Evolutionary conservation across 352 stramenopile genomes (phyloP).

Genomic region (Pythium sukuiense): DNA sequence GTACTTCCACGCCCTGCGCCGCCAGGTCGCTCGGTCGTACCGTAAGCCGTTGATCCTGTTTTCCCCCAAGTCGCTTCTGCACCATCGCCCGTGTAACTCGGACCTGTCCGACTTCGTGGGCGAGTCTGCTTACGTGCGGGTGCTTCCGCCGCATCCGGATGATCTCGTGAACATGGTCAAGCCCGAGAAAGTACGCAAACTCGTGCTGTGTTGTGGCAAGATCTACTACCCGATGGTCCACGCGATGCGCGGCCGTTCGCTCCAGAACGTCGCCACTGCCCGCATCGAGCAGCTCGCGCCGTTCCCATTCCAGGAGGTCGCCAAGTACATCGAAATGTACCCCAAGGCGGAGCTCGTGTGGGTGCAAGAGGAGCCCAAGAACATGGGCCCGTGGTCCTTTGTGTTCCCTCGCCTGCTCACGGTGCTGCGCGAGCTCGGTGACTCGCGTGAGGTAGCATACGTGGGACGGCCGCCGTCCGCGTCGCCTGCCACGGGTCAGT

Average conservation of each 20-base stretch:
- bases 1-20: slow-evolving; percentile 96
- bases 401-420: slow-evolving; percentile 93
- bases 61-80: slow-evolving; percentile 80
- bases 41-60: slow-evolving; percentile 85
- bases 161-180: slow-evolving; percentile 65
- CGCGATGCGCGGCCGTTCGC: slow-evolving; percentile 49
- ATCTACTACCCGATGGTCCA: slow-evolving; percentile 83
- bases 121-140: slow-evolving; percentile 60
- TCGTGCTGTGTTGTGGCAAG: slow-evolving; percentile 84
- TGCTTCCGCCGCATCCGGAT: slow-evolving; percentile 73
- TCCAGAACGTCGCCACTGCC: slow-evolving; percentile 65
- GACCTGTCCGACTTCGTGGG: slow-evolving; percentile 63
- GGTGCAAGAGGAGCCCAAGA: slow-evolving; percentile 98
- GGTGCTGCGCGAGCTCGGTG: slow-evolving; percentile 83
- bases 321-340: slow-evolving; percentile 89
- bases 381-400: slow-evolving; percentile 97
- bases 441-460: slow-evolving; percentile 80
- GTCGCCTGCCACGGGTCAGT: slow-evolving; percentile 95
- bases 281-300: slow-evolving; percentile 91
- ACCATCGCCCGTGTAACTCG: slow-evolving; percentile 80
- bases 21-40: slow-evolving; percentile 71
- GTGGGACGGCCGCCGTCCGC: slow-evolving; percentile 94
- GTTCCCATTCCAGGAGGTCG: slow-evolving; percentile 97
- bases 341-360: slow-evolving; percentile 96
- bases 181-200: slow-evolving; percentile 70